phyloP scores from a whole-genome alignment of 2,329 filamentous ascomycete species.

The Colletotrichum agaves region DNA sequence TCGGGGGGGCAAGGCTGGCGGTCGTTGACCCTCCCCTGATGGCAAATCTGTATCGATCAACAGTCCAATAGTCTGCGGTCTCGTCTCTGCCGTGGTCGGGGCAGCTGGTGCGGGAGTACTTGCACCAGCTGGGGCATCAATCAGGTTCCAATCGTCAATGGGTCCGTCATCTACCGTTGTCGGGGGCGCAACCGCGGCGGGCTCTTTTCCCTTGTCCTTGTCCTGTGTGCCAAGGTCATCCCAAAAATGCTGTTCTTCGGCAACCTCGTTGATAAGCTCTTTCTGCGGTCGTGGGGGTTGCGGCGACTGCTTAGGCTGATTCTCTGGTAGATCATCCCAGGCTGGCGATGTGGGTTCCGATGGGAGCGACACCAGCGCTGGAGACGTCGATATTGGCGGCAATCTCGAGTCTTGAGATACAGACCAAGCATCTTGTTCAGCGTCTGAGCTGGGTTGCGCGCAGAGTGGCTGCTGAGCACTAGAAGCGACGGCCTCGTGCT shows the following conservation, averaged over 20 bases:
- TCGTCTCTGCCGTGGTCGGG: neutral
- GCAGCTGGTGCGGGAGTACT: neutral
- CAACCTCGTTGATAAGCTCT: slow-evolving; percentile 46
- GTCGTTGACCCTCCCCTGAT: neutral
- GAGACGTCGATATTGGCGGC: slow-evolving; percentile 36
- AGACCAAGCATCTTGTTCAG: slow-evolving; percentile 48
- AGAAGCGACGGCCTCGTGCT: neutral
- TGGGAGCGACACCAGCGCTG: slow-evolving; percentile 46
- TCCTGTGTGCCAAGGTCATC: slow-evolving; percentile 55
- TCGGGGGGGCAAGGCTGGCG: slow-evolving; percentile 54
- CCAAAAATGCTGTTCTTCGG: slow-evolving; percentile 61
- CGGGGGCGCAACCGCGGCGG: slow-evolving; percentile 39
- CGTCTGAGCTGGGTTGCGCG: slow-evolving; percentile 19
- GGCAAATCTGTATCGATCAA: neutral
- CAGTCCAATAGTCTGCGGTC: neutral
- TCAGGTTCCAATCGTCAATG: slow-evolving; percentile 63
- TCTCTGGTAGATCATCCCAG: slow-evolving; percentile 50
- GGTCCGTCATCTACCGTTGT: slow-evolving; percentile 37
- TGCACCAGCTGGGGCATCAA: slow-evolving; percentile 15
- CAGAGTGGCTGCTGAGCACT: slow-evolving; percentile 18
- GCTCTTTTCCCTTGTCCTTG: slow-evolving; percentile 56
- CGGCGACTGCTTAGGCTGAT: slow-evolving; percentile 40
- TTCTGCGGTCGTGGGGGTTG: slow-evolving; percentile 40
- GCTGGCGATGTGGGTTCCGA: slow-evolving; percentile 49
- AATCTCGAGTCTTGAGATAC: slow-evolving; percentile 35